Base-by-base conservation (phyloP, 768 basidiomycete genomes). In the Mycena rebaudengoi region DNA sequence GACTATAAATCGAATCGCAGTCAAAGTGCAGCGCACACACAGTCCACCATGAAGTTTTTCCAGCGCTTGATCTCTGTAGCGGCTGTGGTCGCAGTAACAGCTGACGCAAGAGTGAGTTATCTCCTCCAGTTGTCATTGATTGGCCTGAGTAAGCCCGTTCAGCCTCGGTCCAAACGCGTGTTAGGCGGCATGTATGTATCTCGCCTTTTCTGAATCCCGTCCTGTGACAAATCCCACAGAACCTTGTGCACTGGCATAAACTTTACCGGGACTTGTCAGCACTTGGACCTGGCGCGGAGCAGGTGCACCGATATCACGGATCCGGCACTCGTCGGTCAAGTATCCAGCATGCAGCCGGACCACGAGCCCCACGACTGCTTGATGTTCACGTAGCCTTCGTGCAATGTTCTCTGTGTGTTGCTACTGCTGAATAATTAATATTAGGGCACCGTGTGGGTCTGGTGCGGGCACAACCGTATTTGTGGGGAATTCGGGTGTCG, bases 21-120 rank as follows among this genome's bases (percentile, higher is more conserved):
- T 56, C 54, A 56, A 56, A n/a, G 41, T 56, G 41, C 43, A 56
- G 26, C 21, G 41, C 43, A 26, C 52, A 54, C 53, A 56, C 54
- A 55, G 40, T 55, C 25, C 37, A 56, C 28, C 39, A 56, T 56
- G 54, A 56, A 56, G 54, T 44, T 45, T 56, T 56, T 56, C 43
- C 54, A 56, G 41, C 54, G 30, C 54, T 56, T 56, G 54, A 56
- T 56, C 54, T 56, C 54, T 56, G 54, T 45, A 45, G 54, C 43
- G 18, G 54, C 43, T 32, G 41, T 56, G 54, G 54, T 45, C 39
- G 54, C 54, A 45, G 54, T 56, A 56, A 23, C 54, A 30, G 35
- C 26, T 33, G 41, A 56, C 54, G 54, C 54, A 32, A 56, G n/a
- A 56, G 54, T 56, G 43, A 40, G 54, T 56, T 56, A 45, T 43